Evolutionary conservation across 139 green algal genomes (phyloP).

Genomic region (Volvox reticuliferus): DNA sequence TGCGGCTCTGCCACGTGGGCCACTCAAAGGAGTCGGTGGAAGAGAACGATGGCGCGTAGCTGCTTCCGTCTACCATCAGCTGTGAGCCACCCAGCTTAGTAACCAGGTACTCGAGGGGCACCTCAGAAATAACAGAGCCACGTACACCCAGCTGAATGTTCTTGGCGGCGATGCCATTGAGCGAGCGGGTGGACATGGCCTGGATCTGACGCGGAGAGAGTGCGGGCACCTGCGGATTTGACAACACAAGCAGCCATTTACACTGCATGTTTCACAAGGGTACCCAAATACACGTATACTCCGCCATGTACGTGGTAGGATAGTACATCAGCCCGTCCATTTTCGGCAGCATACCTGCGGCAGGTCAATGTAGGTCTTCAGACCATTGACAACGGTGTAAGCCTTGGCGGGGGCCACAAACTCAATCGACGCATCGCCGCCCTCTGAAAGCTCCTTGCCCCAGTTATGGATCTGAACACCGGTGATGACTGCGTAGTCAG

Average conservation of each 20-base stretch:
- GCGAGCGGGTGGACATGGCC: constrained; percentile 26
- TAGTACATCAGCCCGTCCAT: too few species aligned
- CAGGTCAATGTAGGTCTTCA: constrained; percentile 79
- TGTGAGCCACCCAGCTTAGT: constrained; percentile 47
- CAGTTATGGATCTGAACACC: constrained; percentile 91
- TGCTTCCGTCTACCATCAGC: constrained; percentile 22
- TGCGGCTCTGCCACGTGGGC: constrained; percentile 46
- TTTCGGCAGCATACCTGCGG: constrained; percentile 54
- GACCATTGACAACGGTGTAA: constrained; percentile 79
- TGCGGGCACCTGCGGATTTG: constrained; percentile 33
- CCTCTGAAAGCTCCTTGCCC: constrained; percentile 59
- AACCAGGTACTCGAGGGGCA: constrained; percentile 49
- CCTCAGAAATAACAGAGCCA: constrained; percentile 40
- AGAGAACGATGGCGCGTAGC: constrained; percentile 34
- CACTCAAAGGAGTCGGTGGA: constrained; percentile 34
- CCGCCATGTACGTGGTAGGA: too few species aligned
- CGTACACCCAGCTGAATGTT: constrained; percentile 40
- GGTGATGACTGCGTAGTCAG: constrained; percentile 88
- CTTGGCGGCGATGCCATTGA: constrained; percentile 23
- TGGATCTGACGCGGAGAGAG: constrained; percentile 49
- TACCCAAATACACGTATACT: too few species aligned
- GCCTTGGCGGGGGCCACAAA: constrained; percentile 74
- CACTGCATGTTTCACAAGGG: too few species aligned
- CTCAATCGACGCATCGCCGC: constrained; percentile 77
- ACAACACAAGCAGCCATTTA: too few species aligned